A percentile compares a stretch with the other conserved stretches of the same genome.
Conservation (phyloP, 2,329 filamentous ascomycete genomes). For the Verticillium longisporum region DNA sequence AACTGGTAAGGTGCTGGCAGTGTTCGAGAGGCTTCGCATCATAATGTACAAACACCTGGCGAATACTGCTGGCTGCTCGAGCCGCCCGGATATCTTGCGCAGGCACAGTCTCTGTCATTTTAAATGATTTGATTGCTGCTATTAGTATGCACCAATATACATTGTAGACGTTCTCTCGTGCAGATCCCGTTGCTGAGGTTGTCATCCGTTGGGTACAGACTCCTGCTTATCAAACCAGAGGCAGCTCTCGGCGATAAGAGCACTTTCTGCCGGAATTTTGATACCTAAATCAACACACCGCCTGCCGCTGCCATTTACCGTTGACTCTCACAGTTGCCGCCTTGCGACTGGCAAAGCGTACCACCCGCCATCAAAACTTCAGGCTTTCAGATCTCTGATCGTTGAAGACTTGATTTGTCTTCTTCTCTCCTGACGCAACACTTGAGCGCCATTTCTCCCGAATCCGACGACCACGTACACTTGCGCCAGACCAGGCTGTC, state of each 20-base stretch:
- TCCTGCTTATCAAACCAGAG: no score
- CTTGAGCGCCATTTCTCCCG: neutral
- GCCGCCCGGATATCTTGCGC: no score
- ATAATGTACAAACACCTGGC: neutral
- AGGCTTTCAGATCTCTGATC: neutral
- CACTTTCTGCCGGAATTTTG: neutral
- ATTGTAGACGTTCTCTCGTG: no score
- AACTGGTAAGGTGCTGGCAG: no score
- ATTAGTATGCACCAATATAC: no score
- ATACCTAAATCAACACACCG: neutral
- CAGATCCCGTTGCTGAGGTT: no score
- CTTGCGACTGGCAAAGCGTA: neutral
- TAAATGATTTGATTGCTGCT: no score
- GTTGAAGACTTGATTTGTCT: neutral
- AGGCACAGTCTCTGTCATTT: no score
- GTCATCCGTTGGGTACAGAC: no score
- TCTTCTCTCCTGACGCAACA: neutral
- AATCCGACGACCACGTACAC: neutral
- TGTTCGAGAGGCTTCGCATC: no score
- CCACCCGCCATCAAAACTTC: neutral
- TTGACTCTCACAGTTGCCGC: neutral
- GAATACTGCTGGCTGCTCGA: no score
- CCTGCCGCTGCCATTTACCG: conserved; percentile 9
- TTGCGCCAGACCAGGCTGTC: neutral
- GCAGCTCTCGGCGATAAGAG: neutral